These are phyloP conservation scores for Lojkania enalia DNA, from an alignment of 2,329 filamentous ascomycete species.

Conservation along the genomic window DNA sequence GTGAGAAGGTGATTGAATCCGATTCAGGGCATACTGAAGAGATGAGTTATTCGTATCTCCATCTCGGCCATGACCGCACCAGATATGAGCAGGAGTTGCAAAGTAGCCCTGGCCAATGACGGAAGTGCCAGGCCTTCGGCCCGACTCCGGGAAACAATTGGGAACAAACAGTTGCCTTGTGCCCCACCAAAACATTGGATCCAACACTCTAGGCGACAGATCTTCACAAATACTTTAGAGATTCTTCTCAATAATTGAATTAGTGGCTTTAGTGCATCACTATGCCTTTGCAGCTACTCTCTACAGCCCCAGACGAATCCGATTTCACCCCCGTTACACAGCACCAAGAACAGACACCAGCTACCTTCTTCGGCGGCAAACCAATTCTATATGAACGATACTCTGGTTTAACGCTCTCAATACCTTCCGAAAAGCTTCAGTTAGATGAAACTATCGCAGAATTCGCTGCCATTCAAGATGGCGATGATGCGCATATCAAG, in stretches of 20 bases:
- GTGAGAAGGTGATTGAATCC: too few species aligned
- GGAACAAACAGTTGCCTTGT: conserved; percentile 2
- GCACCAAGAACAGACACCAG: conserved; percentile 72
- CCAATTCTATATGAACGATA: conserved; percentile 70
- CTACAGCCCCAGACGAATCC: conserved; percentile 57
- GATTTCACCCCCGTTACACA: conserved; percentile 68
- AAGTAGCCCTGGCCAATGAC: conserved; percentile 1
- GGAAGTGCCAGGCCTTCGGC: conserved; percentile 3
- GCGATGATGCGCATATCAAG: conserved; percentile 34
- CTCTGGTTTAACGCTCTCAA: conserved; percentile 59
- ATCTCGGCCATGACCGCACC: too few species aligned
- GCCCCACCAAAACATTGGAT: not conserved
- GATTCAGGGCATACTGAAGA: too few species aligned
- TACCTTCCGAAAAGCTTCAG: conserved; percentile 59
- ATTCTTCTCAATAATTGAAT: not conserved
- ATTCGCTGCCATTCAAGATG: conserved; percentile 45
- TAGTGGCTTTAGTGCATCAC: not conserved
- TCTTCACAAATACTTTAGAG: too few species aligned
- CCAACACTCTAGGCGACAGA: not conserved
- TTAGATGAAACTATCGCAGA: conserved; percentile 50
- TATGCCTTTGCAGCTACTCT: conserved; percentile 56
- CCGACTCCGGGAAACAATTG: not conserved
- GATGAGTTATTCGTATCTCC: too few species aligned
- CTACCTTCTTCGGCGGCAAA: conserved; percentile 71
- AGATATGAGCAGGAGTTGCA: too few species aligned